These are phyloP conservation scores for Pyrenophora tritici-repentis DNA, from an alignment of 2,329 filamentous ascomycete genomes.

Conservation along the genomic window DNA sequence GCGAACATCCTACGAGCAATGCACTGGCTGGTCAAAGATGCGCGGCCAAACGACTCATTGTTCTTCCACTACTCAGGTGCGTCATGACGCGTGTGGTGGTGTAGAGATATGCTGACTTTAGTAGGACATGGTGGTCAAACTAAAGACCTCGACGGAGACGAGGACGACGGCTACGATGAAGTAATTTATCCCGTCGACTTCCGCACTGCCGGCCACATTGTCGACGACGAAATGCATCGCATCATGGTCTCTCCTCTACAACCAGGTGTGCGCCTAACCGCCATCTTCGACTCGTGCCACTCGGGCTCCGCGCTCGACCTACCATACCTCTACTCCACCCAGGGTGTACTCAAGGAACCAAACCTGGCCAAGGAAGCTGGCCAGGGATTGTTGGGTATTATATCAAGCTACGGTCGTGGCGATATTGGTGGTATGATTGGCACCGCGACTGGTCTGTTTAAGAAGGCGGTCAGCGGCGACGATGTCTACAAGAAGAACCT, in stretches of 20 bases:
- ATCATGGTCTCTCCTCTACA: slow-evolving; percentile 78
- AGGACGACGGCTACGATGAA: slow-evolving; percentile 81
- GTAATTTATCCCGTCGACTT: slow-evolving; percentile 86
- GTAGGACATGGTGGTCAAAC: slow-evolving; percentile 80
- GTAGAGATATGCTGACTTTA: slow-evolving; percentile 12
- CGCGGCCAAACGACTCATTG: slow-evolving; percentile 86
- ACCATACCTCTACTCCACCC: slow-evolving; percentile 80
- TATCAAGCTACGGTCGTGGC: slow-evolving; percentile 79
- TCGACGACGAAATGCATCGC: slow-evolving; percentile 81
- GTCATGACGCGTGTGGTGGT: slow-evolving; percentile 27
- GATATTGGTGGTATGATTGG: slow-evolving; percentile 82
- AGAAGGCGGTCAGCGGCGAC: slow-evolving; percentile 81
- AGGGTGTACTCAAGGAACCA: slow-evolving; percentile 79
- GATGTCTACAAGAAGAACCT: slow-evolving; percentile 78
- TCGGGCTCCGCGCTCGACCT: slow-evolving; percentile 78
- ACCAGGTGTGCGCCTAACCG: slow-evolving; percentile 81
- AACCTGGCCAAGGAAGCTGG: slow-evolving; percentile 81
- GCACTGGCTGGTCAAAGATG: slow-evolving; percentile 97
- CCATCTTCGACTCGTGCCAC: slow-evolving; percentile 82
- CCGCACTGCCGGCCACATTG: slow-evolving; percentile 77
- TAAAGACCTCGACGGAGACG: slow-evolving; percentile 76
- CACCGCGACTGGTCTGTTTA: slow-evolving; percentile 81
- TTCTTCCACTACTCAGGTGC: slow-evolving; percentile 97
- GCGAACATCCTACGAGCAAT: slow-evolving; percentile 93
- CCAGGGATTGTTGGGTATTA: slow-evolving; percentile 70